Conservation (phyloP, 805 yeast genomes). For the Nadsonia fulvescens region DNA sequence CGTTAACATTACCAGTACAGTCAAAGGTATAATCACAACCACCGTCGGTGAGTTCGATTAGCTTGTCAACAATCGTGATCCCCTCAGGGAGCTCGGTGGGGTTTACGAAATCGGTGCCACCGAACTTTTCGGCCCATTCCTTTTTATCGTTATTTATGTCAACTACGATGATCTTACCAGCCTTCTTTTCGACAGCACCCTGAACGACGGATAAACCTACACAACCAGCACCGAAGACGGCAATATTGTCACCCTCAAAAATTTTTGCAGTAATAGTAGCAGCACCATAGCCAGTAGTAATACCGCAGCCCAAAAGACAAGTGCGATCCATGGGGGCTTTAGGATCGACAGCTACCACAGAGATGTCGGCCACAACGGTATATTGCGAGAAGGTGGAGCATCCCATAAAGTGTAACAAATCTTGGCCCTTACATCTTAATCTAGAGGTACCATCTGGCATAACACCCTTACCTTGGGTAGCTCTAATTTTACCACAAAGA, state of each 20-base stretch:
- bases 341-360: constrained; percentile 80
- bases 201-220: constrained; percentile 93
- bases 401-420: constrained; percentile 88
- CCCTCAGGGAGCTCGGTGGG: constrained; percentile 63
- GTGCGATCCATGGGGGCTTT: constrained; percentile 72
- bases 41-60: constrained; percentile 86
- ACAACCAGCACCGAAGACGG: constrained; percentile 95
- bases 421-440: constrained; percentile 60
- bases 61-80: constrained; percentile 58
- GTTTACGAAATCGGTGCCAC: constrained; percentile 90
- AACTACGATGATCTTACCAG: constrained; percentile 59
- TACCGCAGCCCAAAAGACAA: constrained; percentile 94
- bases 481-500: constrained; percentile 87
- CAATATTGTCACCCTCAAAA: constrained; percentile 80
- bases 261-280: constrained; percentile 88
- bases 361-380: constrained; percentile 94
- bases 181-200: constrained; percentile 77
- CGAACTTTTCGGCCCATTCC: constrained; percentile 74
- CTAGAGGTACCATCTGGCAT: constrained; percentile 97
- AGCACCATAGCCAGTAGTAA: constrained; percentile 97
- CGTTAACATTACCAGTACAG: constrained; percentile 91
- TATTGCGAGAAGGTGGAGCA: constrained; percentile 93
- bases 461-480: constrained; percentile 94
- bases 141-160: constrained; percentile 76
- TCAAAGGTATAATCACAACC: constrained; percentile 94